A percentile compares a stretch with the other conserved stretches of the same genome.
Conservation (phyloP, 208 protist species). For the Tritrichomonas musculus region DNA sequence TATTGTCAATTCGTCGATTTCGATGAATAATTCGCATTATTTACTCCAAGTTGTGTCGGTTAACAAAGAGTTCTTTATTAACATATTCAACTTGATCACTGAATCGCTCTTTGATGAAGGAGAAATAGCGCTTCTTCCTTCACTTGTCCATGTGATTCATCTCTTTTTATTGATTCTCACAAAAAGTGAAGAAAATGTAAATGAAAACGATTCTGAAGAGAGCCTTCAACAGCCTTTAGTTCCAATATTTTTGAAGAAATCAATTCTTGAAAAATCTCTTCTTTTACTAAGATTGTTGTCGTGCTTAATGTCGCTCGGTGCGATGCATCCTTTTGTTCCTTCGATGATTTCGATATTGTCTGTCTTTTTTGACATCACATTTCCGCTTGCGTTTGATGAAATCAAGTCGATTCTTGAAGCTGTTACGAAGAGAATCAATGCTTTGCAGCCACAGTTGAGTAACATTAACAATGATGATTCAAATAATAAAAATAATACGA, state of each 20-base stretch:
- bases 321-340: not conserved
- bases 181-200: too few species aligned
- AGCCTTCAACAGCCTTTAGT: not conserved
- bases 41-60: not conserved
- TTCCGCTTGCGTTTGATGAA: not conserved
- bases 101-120: not conserved
- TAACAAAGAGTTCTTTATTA: not conserved
- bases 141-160: not conserved
- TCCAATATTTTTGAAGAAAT: not conserved
- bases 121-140: not conserved
- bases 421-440: not conserved
- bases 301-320: not conserved
- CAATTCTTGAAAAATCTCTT: not conserved
- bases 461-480: too few species aligned
- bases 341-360: not conserved
- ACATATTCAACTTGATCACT: not conserved
- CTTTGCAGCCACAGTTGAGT: too few species aligned
- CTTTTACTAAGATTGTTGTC: not conserved
- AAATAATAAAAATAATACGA: too few species aligned
- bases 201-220: not conserved
- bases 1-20: not conserved
- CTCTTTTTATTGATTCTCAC: too few species aligned
- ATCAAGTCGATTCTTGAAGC: not conserved
- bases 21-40: not conserved
- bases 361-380: not conserved